phyloP scores from a whole-genome alignment of 139 green algal species.

The Chlorella sp. region DNA sequence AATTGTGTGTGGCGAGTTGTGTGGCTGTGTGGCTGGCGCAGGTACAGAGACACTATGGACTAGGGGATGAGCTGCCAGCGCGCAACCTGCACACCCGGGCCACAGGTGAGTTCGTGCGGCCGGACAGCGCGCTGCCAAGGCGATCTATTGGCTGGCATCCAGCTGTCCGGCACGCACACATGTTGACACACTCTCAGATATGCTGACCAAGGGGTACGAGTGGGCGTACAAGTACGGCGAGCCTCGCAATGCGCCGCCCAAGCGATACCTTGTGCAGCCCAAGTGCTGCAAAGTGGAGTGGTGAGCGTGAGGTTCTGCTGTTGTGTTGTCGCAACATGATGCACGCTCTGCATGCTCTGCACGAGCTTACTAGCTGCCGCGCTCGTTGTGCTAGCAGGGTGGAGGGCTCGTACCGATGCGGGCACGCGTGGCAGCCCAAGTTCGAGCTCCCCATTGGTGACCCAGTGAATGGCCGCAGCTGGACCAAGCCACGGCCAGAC shows the following conservation, averaged over 20 bases:
- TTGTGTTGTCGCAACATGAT: neutral
- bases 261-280: slow-evolving; percentile 27
- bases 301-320: neutral
- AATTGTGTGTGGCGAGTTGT: neutral
- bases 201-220: slow-evolving; percentile 30
- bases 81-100: slow-evolving; percentile 23
- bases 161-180: too few relatives aligned
- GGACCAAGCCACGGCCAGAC: slow-evolving; percentile 28
- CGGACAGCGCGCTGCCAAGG: neutral
- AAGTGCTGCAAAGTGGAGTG: slow-evolving; percentile 28
- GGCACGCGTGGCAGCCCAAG: slow-evolving; percentile 10
- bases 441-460: slow-evolving; percentile 27
- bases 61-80: slow-evolving; percentile 16
- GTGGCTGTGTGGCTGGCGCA: neutral
- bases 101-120: slow-evolving; percentile 10
- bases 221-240: slow-evolving; percentile 32
- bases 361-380: neutral
- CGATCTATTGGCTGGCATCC: neutral
- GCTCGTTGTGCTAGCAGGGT: neutral
- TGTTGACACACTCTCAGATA: slow-evolving; percentile 18
- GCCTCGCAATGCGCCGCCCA: slow-evolving; percentile 17
- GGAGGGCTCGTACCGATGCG: slow-evolving; percentile 9
- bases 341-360: neutral
- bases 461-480: slow-evolving; percentile 23
- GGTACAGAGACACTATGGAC: slow-evolving; percentile 20